phyloP scores from a whole-genome alignment of 2,329 filamentous ascomycete genomes.

The Pseudocercospora pini-densiflorae region DNA sequence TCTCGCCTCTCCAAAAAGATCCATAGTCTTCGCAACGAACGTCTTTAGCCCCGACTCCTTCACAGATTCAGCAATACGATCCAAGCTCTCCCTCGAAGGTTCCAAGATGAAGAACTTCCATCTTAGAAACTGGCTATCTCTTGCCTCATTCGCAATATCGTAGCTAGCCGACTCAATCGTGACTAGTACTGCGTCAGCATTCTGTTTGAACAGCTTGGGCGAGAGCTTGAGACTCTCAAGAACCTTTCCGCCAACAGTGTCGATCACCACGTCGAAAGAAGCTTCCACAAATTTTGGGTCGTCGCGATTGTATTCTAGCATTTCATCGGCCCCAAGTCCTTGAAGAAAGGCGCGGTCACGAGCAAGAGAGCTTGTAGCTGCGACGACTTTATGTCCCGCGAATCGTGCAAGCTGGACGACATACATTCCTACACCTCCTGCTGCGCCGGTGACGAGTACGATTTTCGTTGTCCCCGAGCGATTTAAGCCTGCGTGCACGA shows the following conservation, averaged over 20 bases:
- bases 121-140: not conserved
- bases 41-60: not conserved
- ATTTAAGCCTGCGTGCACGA: conserved; percentile 30
- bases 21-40: not conserved
- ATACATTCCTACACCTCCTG: conserved; percentile 49
- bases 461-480: conserved; percentile 26
- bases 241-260: conserved; percentile 16
- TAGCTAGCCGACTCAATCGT: not conserved
- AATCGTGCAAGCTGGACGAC: conserved; percentile 46
- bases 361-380: conserved; percentile 40
- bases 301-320: conserved; percentile 43
- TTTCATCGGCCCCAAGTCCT: conserved; percentile 44
- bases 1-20: not conserved
- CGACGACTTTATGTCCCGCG: conserved; percentile 43
- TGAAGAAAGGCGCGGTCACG: conserved; percentile 40
- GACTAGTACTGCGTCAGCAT: not conserved
- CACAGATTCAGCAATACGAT: not conserved
- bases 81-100: not conserved
- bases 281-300: not conserved
- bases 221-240: not conserved
- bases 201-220: not conserved
- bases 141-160: not conserved
- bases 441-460: conserved; percentile 48
- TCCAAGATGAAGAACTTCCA: not conserved
- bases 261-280: conserved; percentile 17